Evolutionary conservation across 108 stramenopile genomes (phyloP).

Genomic region (Cyclotella cryptica): DNA sequence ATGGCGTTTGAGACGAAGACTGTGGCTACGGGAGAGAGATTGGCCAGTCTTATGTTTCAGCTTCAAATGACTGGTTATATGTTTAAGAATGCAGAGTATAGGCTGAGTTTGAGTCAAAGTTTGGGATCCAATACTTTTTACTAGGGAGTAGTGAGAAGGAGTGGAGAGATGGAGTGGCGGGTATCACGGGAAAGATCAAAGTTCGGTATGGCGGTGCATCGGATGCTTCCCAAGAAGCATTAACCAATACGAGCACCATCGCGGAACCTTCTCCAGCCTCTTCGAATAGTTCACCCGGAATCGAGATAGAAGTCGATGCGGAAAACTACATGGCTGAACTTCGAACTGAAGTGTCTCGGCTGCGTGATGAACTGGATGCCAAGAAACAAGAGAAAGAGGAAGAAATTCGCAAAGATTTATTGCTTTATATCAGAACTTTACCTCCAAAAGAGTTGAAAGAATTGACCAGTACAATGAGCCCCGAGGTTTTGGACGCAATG

Average conservation of each 20-base stretch:
- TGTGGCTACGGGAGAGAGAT: slow-evolving; percentile 85
- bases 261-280: not conserved
- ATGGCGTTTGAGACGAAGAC: slow-evolving; percentile 94
- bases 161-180: slow-evolving; percentile 48
- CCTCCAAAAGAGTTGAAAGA: slow-evolving; percentile 80
- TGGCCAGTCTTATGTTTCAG: slow-evolving; percentile 96
- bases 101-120: slow-evolving; percentile 74
- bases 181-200: slow-evolving; percentile 74
- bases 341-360: slow-evolving; percentile 74
- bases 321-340: slow-evolving; percentile 93
- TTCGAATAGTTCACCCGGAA: slow-evolving; percentile 12
- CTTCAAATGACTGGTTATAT: slow-evolving; percentile 97
- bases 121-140: slow-evolving; percentile 50
- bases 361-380: slow-evolving; percentile 71
- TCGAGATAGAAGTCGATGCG: slow-evolving; percentile 92
- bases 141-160: slow-evolving; percentile 45
- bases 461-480: slow-evolving; percentile 86
- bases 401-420: slow-evolving; percentile 85
- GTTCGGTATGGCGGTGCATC: slow-evolving; percentile 57
- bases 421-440: slow-evolving; percentile 92
- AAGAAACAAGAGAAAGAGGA: slow-evolving; percentile 76
- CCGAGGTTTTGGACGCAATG: slow-evolving; percentile 95
- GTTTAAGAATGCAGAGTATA: slow-evolving; percentile 97
- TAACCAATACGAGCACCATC: not conserved
- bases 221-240: not conserved